Evolutionary conservation across 2,329 filamentous ascomycete genomes (phyloP).

Genomic region (Pyrenophora tritici-repentis): DNA sequence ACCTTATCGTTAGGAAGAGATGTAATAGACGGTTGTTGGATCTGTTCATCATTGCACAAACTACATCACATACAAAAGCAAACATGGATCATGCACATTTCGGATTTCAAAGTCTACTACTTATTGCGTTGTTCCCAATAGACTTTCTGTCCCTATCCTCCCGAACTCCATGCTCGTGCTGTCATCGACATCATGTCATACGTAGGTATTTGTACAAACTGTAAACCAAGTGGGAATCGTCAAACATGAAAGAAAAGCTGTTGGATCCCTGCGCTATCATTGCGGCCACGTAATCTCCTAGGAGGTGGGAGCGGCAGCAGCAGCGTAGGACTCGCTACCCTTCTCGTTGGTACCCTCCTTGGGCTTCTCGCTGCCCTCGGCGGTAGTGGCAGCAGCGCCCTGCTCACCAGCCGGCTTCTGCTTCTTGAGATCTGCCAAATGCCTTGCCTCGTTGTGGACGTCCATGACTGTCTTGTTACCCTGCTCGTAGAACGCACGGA

Average conservation of each 20-base stretch:
- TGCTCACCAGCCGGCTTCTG: slow-evolving; percentile 43
- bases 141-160: background rate
- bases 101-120: background rate
- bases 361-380: slow-evolving; percentile 52
- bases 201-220: slow-evolving; percentile 16
- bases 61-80: too few relatives aligned
- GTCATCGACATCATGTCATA: slow-evolving; percentile 9
- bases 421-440: slow-evolving; percentile 86
- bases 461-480: slow-evolving; percentile 89
- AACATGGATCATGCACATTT: background rate
- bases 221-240: slow-evolving; percentile 19
- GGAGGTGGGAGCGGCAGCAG: slow-evolving; percentile 17
- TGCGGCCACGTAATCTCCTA: slow-evolving; percentile 1
- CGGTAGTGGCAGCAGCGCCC: slow-evolving; percentile 46
- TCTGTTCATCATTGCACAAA: too few relatives aligned
- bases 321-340: slow-evolving; percentile 12
- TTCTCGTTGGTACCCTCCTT: slow-evolving; percentile 23
- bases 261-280: background rate
- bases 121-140: slow-evolving; percentile 1
- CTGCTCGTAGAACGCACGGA: slow-evolving; percentile 85
- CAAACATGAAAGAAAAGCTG: slow-evolving; percentile 6
- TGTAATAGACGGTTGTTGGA: background rate
- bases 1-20: background rate
- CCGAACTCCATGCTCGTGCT: slow-evolving; percentile 12
- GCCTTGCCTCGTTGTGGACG: slow-evolving; percentile 87